Evolutionary conservation across 202 grass and related monocot species (phyloP).

Genomic region (Eragrostis tef): DNA sequence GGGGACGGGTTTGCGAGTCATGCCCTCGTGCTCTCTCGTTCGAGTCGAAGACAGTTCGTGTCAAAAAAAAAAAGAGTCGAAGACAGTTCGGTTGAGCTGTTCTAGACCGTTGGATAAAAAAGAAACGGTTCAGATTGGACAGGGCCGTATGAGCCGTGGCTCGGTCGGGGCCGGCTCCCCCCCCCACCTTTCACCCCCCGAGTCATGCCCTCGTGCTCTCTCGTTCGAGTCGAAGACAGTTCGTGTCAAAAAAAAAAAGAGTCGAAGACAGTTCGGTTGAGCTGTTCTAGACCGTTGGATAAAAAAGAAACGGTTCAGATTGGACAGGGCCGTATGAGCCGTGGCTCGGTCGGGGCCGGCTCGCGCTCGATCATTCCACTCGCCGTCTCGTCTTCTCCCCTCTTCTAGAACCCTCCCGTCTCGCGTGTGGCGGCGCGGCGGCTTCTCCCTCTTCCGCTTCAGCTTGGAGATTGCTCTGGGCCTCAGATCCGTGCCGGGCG

Average conservation of each 20-base stretch:
- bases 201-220: too few species aligned
- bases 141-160: background rate
- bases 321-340: background rate
- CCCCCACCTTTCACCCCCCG: too few species aligned
- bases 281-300: background rate
- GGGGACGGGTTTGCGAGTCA: background rate
- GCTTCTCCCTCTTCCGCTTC: background rate
- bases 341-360: background rate
- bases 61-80: too few species aligned
- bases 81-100: background rate
- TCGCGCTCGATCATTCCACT: background rate
- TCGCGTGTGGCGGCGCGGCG: conserved; percentile 34
- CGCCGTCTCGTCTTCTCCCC: background rate
- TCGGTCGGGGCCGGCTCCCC: background rate
- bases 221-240: too few species aligned
- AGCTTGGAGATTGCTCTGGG: background rate
- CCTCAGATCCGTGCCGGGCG: background rate
- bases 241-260: too few species aligned
- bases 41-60: too few species aligned
- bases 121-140: background rate
- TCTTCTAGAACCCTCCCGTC: conserved; percentile 42
- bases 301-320: background rate
- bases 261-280: background rate
- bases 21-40: too few species aligned
- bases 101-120: background rate